Evolutionary conservation across 2,329 filamentous ascomycete species (phyloP).

Genomic region (Claviceps arundinis): DNA sequence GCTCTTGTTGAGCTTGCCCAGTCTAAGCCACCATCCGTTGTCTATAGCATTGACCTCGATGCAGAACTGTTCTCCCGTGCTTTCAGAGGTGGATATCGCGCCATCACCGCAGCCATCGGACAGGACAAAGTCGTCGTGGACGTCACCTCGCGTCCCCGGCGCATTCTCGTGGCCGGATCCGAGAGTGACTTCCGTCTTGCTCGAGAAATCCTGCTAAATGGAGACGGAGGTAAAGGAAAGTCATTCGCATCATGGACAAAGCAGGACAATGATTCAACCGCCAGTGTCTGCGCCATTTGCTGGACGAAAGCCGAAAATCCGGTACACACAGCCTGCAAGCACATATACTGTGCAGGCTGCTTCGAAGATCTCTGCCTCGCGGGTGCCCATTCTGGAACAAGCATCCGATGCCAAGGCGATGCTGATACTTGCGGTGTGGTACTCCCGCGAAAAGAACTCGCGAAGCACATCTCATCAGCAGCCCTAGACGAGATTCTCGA

Average conservation of each 20-base stretch:
- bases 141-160: slow-evolving; percentile 14
- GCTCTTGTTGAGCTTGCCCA: neutral
- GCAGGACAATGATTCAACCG: neutral
- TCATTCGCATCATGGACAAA: neutral
- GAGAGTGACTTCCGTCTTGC: slow-evolving; percentile 2
- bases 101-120: slow-evolving; percentile 14
- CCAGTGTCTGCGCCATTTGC: slow-evolving; percentile 21
- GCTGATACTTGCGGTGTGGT: slow-evolving; percentile 11
- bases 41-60: slow-evolving; percentile 15
- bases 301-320: slow-evolving; percentile 22
- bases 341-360: slow-evolving; percentile 29
- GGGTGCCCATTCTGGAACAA: neutral
- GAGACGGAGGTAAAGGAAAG: neutral
- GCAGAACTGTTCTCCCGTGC: slow-evolving; percentile 16
- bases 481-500: slow-evolving; percentile 24
- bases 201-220: slow-evolving; percentile 1
- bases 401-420: slow-evolving; percentile 15
- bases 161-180: slow-evolving; percentile 19
- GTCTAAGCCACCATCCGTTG: neutral
- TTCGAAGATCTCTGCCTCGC: slow-evolving; percentile 21
- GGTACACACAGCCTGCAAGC: slow-evolving; percentile 22
- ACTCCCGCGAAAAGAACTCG: slow-evolving; percentile 13
- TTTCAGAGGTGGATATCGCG: slow-evolving; percentile 19
- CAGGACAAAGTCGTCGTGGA: slow-evolving; percentile 17
- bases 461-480: slow-evolving; percentile 16